Evolutionary conservation across 176 grass and related monocot species (phyloP).

Genomic region (Carex cristatella): DNA sequence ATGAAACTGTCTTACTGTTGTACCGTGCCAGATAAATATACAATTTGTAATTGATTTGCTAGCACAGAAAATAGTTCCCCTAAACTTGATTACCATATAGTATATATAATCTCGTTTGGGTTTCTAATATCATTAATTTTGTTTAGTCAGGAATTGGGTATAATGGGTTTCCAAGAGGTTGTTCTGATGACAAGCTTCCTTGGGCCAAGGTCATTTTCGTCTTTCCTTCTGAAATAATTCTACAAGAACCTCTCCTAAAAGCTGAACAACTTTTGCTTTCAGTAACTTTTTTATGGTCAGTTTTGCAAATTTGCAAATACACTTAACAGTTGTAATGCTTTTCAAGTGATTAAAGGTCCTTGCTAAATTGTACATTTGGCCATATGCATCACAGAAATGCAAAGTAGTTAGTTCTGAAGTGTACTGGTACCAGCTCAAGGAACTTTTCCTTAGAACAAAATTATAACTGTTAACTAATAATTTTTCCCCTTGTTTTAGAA

Average conservation of each 20-base stretch:
- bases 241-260: neutral
- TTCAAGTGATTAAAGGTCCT: neutral
- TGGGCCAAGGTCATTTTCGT: conserved; percentile 73
- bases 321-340: neutral
- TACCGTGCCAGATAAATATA: neutral
- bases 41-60: neutral
- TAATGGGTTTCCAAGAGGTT: conserved; percentile 97
- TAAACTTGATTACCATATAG: neutral
- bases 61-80: neutral
- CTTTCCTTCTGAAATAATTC: neutral
- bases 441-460: neutral
- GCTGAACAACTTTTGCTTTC: neutral
- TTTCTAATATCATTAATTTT: conserved; percentile 25
- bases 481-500: conserved; percentile 49
- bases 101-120: neutral
- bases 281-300: neutral
- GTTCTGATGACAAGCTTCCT: conserved; percentile 93
- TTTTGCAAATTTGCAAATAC: neutral
- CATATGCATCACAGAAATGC: neutral
- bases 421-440: neutral
- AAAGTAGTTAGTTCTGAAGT: neutral
- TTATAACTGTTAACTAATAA: neutral
- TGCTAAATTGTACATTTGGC: neutral
- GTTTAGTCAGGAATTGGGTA: conserved; percentile 75
- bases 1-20: neutral